Base-by-base conservation (phyloP, 1,284 basidiomycete genomes). In the Apiotrichum porosum region DNA sequence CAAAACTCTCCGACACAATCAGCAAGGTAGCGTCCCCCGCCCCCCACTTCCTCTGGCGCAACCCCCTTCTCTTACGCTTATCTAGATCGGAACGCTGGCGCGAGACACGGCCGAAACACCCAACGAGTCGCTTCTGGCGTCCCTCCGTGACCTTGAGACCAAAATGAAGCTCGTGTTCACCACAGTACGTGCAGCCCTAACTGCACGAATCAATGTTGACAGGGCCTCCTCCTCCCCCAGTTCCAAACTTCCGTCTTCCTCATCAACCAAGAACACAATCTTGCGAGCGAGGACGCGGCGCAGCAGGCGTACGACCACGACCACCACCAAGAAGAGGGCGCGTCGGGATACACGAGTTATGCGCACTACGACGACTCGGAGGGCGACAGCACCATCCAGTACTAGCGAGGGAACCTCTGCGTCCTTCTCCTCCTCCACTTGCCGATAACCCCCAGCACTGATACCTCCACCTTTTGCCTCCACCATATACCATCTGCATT, bases 211-310 rank as follows among this genome's bases (percentile, higher is more conserved):
- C 26, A 28, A 28, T 28, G 26, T n/a, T n/a, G n/a, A n/a, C n/a
- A n/a, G n/a, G n/a, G n/a, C n/a, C n/a, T n/a, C n/a, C 31, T 14
- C 26, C 35, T 39, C 26, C 9, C 17, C 10, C 69, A 94, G 85
- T 93, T 89, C 79, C 90, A 92, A 75, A 90, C 90, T 0, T 92
- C 90, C 15, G 90, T 94, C 0, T 97, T 90, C 90, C 87, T 86
- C 9, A 84, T 93, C 40, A 85, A 95, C 62, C 88, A 90, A 65
- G 88, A 35, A 24, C 17, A 44, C 32, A 33, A 15, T 13, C 15
- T 36, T 12, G 26, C 34, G 13, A 32, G 21, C 17, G 42, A 44
- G 34, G 42, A 44, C 22, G 34, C 33, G 13, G 22, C 26, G 28
- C 22, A 24, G 21, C 14, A 24, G 22, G 17, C 18, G 18, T 12